Conservation (phyloP, 177 flowering plant genomes). For the Vitis hybrid region DNA sequence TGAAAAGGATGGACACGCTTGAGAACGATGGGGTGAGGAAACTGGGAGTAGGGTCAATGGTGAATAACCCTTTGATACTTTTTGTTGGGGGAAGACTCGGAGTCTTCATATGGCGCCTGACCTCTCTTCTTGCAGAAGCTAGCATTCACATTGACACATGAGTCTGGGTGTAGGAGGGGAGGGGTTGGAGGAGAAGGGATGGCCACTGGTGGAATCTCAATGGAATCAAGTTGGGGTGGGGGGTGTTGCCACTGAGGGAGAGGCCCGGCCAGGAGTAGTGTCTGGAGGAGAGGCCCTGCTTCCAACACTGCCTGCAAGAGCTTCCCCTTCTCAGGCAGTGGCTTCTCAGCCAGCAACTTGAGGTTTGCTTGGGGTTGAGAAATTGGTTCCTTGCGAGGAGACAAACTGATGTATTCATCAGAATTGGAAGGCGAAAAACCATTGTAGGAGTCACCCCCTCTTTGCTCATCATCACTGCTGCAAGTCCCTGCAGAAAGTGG, state of each 20-base stretch:
- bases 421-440: background rate
- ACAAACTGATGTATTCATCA: background rate
- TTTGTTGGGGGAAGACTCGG: conserved; percentile 26
- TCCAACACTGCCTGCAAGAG: conserved; percentile 57
- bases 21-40: background rate
- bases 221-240: conserved; percentile 49
- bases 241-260: conserved; percentile 70
- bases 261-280: conserved; percentile 58
- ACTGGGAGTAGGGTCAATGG: conserved; percentile 15
- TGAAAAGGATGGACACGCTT: conserved; percentile 14
- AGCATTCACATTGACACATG: conserved; percentile 13
- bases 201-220: conserved; percentile 53
- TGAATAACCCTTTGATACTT: conserved; percentile 30
- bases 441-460: conserved; percentile 1
- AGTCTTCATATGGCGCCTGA: conserved; percentile 17
- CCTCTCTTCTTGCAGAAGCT: conserved; percentile 28
- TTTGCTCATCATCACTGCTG: conserved; percentile 16
- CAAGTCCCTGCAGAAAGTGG: conserved; percentile 10
- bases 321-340: conserved; percentile 60
- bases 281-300: conserved; percentile 61
- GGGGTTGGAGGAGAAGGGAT: conserved; percentile 30
- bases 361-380: conserved; percentile 1
- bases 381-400: background rate
- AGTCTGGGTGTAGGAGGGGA: conserved; percentile 14
- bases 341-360: conserved; percentile 25